These are phyloP conservation scores for Talaromyces rugulosus DNA, from an alignment of 2,329 filamentous ascomycete genomes.

Conservation along the genomic window DNA sequence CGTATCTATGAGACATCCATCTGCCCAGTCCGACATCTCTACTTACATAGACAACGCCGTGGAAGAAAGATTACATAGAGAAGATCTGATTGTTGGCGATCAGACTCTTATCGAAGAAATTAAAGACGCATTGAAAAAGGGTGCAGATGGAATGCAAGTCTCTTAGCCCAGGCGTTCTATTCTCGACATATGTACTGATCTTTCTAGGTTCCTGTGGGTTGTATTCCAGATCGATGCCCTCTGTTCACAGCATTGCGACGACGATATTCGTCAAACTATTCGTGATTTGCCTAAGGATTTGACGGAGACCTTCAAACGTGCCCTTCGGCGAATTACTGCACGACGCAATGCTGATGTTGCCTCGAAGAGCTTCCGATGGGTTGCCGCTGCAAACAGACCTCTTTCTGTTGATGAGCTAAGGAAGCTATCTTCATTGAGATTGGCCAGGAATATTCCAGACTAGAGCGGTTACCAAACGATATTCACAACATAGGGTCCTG, in stretches of 20 bases:
- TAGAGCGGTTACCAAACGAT: not conserved
- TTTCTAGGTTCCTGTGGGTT: no score
- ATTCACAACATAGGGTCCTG: not conserved
- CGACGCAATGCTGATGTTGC: not conserved
- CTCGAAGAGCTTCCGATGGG: not conserved
- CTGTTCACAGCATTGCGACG: not conserved
- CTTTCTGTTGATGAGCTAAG: not conserved
- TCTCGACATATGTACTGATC: no score
- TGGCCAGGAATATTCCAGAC: not conserved
- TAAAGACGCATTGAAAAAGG: no score
- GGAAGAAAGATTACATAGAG: no score
- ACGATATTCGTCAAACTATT: slow-evolving; percentile 2
- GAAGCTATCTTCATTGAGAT: not conserved
- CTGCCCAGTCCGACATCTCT: no score
- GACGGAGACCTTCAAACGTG: slow-evolving; percentile 1
- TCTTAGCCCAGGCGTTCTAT: no score
- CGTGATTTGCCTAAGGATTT: slow-evolving; percentile 2
- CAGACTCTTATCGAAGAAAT: no score
- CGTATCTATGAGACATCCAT: no score
- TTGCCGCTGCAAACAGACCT: not conserved
- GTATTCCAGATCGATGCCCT: no score
- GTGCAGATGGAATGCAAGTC: no score
- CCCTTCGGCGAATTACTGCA: not conserved
- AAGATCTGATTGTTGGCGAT: no score
- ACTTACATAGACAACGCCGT: no score